Evolutionary conservation across 148 eudicot species (phyloP).

Genomic region (Chenopodium quinoa): DNA sequence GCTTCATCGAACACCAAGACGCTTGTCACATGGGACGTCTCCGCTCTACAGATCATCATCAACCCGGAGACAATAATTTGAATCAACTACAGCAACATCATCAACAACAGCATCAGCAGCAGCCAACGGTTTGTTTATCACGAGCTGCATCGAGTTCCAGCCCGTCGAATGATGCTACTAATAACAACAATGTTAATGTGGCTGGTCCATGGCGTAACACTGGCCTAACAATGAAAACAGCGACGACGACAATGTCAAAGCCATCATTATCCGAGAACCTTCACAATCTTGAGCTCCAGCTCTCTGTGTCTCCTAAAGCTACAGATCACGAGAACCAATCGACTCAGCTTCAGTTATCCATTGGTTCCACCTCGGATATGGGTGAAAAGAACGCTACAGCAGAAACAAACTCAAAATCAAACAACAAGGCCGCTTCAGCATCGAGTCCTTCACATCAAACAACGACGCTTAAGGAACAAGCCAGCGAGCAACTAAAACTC

Average conservation of each 20-base stretch:
- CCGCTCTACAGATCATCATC: constrained; percentile 34
- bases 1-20: constrained; percentile 96
- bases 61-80: not conserved
- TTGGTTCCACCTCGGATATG: constrained; percentile 49
- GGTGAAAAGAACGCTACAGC: constrained; percentile 5
- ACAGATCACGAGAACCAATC: constrained; percentile 38
- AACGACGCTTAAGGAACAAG: constrained; percentile 34
- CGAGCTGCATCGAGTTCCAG: constrained; percentile 57
- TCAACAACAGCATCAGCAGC: constrained; percentile 20
- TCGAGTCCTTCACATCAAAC: constrained; percentile 2
- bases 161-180: constrained; percentile 52
- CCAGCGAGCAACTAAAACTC: constrained; percentile 45
- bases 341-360: constrained; percentile 68
- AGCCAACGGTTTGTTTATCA: constrained; percentile 38
- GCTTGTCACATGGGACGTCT: constrained; percentile 68
- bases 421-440: not conserved
- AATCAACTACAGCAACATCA: constrained; percentile 16
- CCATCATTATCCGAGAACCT: not conserved
- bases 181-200: not conserved
- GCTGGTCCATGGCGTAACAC: constrained; percentile 8
- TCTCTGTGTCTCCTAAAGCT: constrained; percentile 31
- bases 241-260: constrained; percentile 1
- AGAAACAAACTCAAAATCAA: constrained; percentile 4
- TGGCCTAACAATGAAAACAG: constrained; percentile 6
- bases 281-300: constrained; percentile 56